Evolutionary conservation across 1,139 yeast species (phyloP), one percentile per base, ranked within the genome.

Genomic region (Debaryomycetaceae sp.): DNA sequence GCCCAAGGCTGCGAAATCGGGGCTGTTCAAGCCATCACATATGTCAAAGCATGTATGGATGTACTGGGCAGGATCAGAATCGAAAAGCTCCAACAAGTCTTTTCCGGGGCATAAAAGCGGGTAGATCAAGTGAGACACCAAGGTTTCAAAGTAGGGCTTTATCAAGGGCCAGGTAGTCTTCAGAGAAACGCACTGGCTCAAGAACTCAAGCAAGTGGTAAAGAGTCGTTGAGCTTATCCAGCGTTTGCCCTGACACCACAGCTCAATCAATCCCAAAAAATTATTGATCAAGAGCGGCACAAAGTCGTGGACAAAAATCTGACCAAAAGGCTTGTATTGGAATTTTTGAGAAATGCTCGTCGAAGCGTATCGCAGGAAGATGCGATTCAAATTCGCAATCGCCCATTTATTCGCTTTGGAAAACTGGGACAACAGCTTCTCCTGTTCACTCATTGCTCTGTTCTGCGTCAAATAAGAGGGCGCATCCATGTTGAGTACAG

Each of bases 341-440:
- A 62, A 71, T 39, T 69, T 73, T 30, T 58, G 64, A 2, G 73
- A 54, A 24, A 77, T 49, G 24, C 53, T 49, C 26, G 45, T 51
- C 5, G 77, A 68, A 3, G 82, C 86, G 48, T 82, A 86, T 41
- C 93, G 65, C 32, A 68, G 68, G 45, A 80, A 82, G n/a, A 86
- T 51, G 38, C 94, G 70, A 43, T 68, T 72, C 28, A 87, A 53
- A 47, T 85, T 85, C 22, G 85, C 86, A 44, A 77, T 76, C 1
- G 93, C 73, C 96, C 98, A 87, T 51, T 90, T 90, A 53, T 85
- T 82, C 37, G 90, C 72, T 51, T 85, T 87, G 22, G 68, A 52
- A 25, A 62, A 45, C 40, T 64, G 68, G 12, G 62, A 43, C 31
- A 55, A 47, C 28, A 55, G 44, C 37, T 51, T 55, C 28, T 62